Percentiles rank a stretch among this genome's conserved stretches.
These are phyloP conservation scores for Capsicum chinense DNA, from an alignment of 257 asterid species.

Conservation along the genomic window DNA sequence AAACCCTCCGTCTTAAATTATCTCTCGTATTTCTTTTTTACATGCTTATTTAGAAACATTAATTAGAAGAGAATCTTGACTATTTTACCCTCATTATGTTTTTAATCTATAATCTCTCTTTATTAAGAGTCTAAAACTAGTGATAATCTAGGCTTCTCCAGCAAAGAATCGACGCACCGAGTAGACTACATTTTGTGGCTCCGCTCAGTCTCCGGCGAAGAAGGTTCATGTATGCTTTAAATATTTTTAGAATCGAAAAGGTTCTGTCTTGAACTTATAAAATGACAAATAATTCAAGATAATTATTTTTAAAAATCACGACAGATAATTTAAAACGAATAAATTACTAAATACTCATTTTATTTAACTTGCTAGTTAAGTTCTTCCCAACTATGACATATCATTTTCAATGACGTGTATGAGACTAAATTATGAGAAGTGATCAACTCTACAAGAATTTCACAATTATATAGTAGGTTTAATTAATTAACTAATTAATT, in stretches of 20 bases:
- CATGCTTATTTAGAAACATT: neutral
- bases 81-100: neutral
- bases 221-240: too few species aligned
- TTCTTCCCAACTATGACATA: neutral
- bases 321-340: neutral
- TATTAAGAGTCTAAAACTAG: neutral
- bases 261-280: neutral
- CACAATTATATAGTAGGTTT: neutral
- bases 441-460: neutral
- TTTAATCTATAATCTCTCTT: neutral
- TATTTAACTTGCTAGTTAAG: neutral
- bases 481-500: slow-evolving; percentile 8
- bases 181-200: too few species aligned
- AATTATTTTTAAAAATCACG: neutral
- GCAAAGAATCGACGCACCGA: too few species aligned
- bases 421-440: slow-evolving; percentile 19
- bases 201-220: too few species aligned
- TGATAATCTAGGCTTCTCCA: too few species aligned
- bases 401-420: slow-evolving; percentile 16
- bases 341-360: neutral
- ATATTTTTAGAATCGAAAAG: too few species aligned
- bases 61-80: neutral
- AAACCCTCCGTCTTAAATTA: neutral
- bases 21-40: neutral
- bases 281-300: neutral